These are phyloP conservation scores for Myxozyma melibiosi DNA, from an alignment of 805 yeast species.

Conservation along the genomic window DNA sequence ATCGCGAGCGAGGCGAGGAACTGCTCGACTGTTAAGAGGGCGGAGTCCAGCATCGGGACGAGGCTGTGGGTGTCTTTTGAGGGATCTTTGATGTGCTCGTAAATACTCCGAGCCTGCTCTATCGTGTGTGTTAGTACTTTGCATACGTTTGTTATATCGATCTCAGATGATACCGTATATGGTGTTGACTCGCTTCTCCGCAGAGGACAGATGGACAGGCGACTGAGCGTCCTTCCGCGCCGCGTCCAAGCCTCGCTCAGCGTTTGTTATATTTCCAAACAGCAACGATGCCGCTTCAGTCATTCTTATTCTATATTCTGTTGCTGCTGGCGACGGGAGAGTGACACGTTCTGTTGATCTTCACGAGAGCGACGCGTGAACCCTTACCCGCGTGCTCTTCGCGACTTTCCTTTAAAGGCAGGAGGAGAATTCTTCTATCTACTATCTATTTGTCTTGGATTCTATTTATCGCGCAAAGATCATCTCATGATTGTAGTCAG, in stretches of 20 bases:
- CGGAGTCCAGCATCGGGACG: slow-evolving; percentile 11
- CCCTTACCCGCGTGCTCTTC: no score
- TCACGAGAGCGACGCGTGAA: not conserved
- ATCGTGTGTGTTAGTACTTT: not conserved
- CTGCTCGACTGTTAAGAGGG: slow-evolving; percentile 15
- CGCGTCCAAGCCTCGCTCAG: not conserved
- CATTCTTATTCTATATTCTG: not conserved
- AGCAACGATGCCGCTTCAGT: not conserved
- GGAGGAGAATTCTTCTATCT: no score
- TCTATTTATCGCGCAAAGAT: not conserved
- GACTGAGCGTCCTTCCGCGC: not conserved
- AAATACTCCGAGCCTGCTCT: slow-evolving; percentile 4
- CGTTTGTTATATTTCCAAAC: not conserved
- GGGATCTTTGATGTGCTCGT: not conserved
- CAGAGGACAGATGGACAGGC: not conserved
- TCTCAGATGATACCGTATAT: not conserved
- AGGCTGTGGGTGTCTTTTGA: slow-evolving; percentile 4
- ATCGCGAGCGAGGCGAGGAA: slow-evolving; percentile 9
- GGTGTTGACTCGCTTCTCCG: slow-evolving; percentile 1
- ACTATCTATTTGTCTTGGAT: no score
- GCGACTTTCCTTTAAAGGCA: no score
- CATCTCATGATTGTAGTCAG: slow-evolving; percentile 9
- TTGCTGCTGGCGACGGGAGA: not conserved
- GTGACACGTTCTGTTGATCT: no score
- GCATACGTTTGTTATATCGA: no score